Percentiles rank a stretch among this genome's conserved stretches.
phyloP scores from a whole-genome alignment of 2,329 filamentous ascomycete species.

The Talaromyces amestolkiae region DNA sequence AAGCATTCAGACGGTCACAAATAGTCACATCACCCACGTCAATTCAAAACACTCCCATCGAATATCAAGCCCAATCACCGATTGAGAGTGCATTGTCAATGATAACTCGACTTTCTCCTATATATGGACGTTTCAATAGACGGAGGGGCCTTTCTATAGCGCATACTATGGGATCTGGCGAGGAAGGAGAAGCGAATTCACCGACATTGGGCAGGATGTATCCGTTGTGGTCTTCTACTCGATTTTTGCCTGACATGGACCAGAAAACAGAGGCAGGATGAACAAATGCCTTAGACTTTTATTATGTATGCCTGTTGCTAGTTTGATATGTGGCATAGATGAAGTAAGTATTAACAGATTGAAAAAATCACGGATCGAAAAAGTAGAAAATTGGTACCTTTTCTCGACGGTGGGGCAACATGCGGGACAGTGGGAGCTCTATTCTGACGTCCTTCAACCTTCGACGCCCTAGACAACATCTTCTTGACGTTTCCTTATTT shows the following conservation, averaged over 20 bases:
- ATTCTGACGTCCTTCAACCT: conserved; percentile 6
- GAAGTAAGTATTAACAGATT: not conserved
- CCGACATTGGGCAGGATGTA: not conserved
- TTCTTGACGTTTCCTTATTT: not conserved
- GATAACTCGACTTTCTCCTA: not conserved
- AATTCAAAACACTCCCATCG: conserved; percentile 13
- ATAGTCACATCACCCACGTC: not conserved
- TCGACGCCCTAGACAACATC: not conserved
- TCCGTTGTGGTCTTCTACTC: not conserved
- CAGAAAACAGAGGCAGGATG: not conserved
- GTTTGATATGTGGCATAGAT: not conserved
- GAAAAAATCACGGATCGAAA: not conserved
- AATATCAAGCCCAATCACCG: not conserved
- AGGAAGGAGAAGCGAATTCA: not conserved
- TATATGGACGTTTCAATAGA: not conserved
- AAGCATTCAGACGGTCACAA: not conserved
- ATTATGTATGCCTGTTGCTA: too few relatives aligned
- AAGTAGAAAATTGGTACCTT: not conserved
- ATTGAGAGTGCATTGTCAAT: not conserved
- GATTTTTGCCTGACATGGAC: not conserved
- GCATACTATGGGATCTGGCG: not conserved
- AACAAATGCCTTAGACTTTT: too few relatives aligned
- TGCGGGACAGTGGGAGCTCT: conserved; percentile 14
- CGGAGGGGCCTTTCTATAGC: not conserved
- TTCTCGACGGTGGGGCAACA: conserved; percentile 7